Percentiles rank a stretch among this genome's conserved stretches.
These are phyloP conservation scores for Mitragyna speciosa DNA, from an alignment of 257 asterid genomes.

Conservation along the genomic window DNA sequence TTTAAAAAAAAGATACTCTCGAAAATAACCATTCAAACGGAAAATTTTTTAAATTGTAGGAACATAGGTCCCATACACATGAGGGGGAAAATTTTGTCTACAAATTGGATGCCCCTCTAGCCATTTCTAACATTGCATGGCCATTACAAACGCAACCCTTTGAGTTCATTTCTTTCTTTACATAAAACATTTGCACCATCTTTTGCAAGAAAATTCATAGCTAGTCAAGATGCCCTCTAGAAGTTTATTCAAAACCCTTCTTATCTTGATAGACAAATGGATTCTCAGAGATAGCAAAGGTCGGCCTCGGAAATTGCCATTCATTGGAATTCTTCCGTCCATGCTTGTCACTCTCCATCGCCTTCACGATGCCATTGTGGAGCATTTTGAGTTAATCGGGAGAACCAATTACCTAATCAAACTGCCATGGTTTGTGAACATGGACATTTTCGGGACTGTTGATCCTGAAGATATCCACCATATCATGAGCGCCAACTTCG, in stretches of 20 bases:
- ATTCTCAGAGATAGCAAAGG: slow-evolving; percentile 1
- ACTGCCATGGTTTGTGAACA: slow-evolving; percentile 46
- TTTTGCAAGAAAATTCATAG: not conserved
- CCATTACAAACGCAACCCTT: not conserved
- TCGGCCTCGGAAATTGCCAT: not conserved
- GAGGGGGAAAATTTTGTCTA: not conserved
- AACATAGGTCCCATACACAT: not conserved
- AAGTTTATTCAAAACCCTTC: not conserved
- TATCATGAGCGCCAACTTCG: slow-evolving; percentile 56
- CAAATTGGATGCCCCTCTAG: not conserved
- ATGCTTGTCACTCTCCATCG: not conserved
- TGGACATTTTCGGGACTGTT: slow-evolving; percentile 46
- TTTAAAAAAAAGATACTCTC: no score
- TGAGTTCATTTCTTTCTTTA: not conserved
- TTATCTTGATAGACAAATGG: not conserved
- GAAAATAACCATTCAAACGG: no score
- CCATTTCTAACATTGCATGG: not conserved
- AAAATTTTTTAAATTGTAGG: no score
- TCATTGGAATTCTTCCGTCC: not conserved
- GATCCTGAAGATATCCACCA: slow-evolving; percentile 57
- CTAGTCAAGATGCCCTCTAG: not conserved
- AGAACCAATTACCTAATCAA: slow-evolving; percentile 31
- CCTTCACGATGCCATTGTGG: slow-evolving; percentile 1
- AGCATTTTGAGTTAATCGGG: not conserved
- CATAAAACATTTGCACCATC: not conserved